Conservation (phyloP, 768 basidiomycete genomes). For the Dioszegia aurantiaca region DNA sequence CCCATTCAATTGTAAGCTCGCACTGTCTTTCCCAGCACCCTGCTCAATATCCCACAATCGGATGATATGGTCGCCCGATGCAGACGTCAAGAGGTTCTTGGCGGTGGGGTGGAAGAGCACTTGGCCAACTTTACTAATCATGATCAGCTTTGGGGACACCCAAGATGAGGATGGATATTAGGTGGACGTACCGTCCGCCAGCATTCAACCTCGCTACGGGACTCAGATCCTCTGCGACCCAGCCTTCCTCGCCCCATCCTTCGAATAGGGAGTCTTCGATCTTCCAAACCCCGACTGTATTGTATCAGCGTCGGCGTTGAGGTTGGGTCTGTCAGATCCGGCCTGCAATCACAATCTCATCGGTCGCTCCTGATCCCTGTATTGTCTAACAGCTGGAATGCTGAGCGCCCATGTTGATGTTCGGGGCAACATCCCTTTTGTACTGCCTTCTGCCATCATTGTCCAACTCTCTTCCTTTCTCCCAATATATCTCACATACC, state of each 20-base stretch:
- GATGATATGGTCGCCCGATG: conserved; percentile 78
- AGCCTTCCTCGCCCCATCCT: conserved; percentile 78
- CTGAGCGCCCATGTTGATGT: too few species aligned
- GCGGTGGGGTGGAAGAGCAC: conserved; percentile 92
- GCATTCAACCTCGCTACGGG: conserved; percentile 57
- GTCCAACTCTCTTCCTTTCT: not conserved
- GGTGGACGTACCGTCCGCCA: conserved; percentile 42
- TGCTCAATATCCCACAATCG: conserved; percentile 87
- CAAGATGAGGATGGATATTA: too few species aligned
- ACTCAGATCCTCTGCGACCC: conserved; percentile 77
- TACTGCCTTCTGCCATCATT: too few species aligned
- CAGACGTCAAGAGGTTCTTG: conserved; percentile 71
- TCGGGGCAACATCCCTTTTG: too few species aligned
- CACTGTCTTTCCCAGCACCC: conserved; percentile 68
- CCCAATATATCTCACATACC: too few species aligned
- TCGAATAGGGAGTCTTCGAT: conserved; percentile 71
- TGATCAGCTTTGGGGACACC: conserved; percentile 10
- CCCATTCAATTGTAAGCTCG: conserved; percentile 63
- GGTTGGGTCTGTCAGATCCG: too few species aligned
- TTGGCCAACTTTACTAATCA: conserved; percentile 79
- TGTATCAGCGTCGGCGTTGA: too few species aligned
- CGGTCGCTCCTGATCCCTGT: too few species aligned
- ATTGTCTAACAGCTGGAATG: too few species aligned
- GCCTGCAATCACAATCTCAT: too few species aligned
- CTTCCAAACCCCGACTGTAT: conserved; percentile 74